phyloP scores from a whole-genome alignment of 2,329 filamentous ascomycete species.

The Colletotrichum somersetense region DNA sequence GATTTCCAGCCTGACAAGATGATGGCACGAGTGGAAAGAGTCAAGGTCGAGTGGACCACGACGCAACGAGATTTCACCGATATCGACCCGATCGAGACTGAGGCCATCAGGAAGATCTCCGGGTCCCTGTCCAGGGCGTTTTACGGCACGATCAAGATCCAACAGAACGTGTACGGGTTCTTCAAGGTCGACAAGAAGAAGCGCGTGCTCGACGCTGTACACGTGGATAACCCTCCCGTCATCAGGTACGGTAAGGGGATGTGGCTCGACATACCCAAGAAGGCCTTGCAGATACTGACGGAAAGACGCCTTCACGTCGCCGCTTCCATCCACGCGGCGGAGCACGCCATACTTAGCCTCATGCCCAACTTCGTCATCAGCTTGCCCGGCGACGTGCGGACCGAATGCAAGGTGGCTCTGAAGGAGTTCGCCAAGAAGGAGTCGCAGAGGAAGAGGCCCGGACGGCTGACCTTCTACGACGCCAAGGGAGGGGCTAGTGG shows the following conservation, averaged over 20 bases:
- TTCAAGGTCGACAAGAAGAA: constrained; percentile 94
- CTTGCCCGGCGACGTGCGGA: constrained; percentile 91
- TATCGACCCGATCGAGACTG: constrained; percentile 92
- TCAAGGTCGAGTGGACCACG: constrained; percentile 95
- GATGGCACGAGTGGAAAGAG: constrained; percentile 88
- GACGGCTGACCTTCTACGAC: constrained; percentile 93
- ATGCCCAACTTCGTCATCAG: constrained; percentile 93
- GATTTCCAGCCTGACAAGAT: constrained; percentile 85
- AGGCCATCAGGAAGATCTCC: constrained; percentile 81
- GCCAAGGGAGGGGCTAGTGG: constrained; percentile 89
- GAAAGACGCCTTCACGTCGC: constrained; percentile 81
- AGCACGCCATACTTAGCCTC: constrained; percentile 88
- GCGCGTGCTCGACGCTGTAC: constrained; percentile 89
- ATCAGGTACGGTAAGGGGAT: constrained; percentile 87
- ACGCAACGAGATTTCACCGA: constrained; percentile 94
- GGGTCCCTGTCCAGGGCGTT: constrained; percentile 78
- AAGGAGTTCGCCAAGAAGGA: constrained; percentile 87
- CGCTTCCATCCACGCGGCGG: constrained; percentile 92
- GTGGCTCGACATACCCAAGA: constrained; percentile 92
- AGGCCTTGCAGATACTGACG: constrained; percentile 82
- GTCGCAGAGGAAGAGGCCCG: constrained; percentile 83
- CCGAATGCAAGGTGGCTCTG: constrained; percentile 89
- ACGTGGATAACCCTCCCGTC: constrained; percentile 94
- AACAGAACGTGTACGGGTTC: constrained; percentile 92
- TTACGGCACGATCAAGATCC: constrained; percentile 87